Evolutionary conservation across 1,284 basidiomycete genomes (phyloP).

Genomic region (Trichosporon inkin): DNA sequence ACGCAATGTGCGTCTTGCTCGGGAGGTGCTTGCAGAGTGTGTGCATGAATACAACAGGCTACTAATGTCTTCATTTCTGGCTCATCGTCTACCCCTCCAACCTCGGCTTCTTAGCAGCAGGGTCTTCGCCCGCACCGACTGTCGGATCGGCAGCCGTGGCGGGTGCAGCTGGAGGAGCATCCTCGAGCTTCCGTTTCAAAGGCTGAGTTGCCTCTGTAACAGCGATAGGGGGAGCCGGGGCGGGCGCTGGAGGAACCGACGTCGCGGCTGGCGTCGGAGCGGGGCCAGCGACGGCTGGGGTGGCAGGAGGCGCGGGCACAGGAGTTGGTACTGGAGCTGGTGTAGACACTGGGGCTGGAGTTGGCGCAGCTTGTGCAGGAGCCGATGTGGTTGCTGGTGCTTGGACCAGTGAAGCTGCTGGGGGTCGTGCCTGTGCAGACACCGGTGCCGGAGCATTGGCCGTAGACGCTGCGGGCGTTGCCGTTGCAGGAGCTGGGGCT

Average conservation of each 20-base stretch:
- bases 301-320: not conserved
- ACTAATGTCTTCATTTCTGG: not conserved
- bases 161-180: not conserved
- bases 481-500: not conserved
- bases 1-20: too few relatives aligned
- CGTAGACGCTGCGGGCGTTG: slow-evolving; percentile 1
- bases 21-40: not conserved
- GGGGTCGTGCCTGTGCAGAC: not conserved
- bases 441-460: not conserved
- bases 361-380: not conserved
- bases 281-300: not conserved
- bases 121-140: slow-evolving; percentile 1
- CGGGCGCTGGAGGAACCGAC: not conserved
- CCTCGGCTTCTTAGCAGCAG: slow-evolving; percentile 10
- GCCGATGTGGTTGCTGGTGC: not conserved
- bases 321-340: not conserved
- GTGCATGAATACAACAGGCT: slow-evolving; percentile 7
- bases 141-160: not conserved
- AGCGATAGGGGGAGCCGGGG: not conserved
- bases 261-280: not conserved
- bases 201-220: not conserved
- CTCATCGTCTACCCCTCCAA: slow-evolving; percentile 4
- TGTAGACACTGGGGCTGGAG: not conserved
- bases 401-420: not conserved
- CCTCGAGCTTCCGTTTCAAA: slow-evolving; percentile 1